These are phyloP conservation scores for Acanthamoeba castellanii DNA, from an alignment of 208 protist genomes.

Conservation along the genomic window DNA sequence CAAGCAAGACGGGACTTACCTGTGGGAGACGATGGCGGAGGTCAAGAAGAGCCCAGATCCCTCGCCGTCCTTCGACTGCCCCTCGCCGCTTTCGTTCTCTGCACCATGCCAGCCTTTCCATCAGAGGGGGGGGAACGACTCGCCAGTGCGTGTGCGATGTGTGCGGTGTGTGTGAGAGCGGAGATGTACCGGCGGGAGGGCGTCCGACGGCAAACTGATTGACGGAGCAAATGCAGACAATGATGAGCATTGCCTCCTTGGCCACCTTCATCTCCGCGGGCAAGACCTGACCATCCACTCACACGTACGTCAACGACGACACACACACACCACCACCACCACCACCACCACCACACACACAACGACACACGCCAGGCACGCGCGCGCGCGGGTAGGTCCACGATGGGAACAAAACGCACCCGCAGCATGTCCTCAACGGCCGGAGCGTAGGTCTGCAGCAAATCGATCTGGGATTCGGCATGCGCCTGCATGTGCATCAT, in stretches of 20 bases:
- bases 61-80: neutral
- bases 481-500: conserved; percentile 10
- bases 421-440: conserved; percentile 9
- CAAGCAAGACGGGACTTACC: neutral
- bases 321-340: too few relatives aligned
- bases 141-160: neutral
- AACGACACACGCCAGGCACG: too few relatives aligned
- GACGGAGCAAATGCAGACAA: conserved; percentile 52
- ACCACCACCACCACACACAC: too few relatives aligned
- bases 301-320: too few relatives aligned
- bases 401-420: too few relatives aligned
- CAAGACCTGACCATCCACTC: conserved; percentile 12
- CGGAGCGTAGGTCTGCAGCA: conserved; percentile 22
- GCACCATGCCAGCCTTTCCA: neutral
- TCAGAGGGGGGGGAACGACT: neutral
- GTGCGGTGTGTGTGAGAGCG: neutral
- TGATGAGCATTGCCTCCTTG: conserved; percentile 31
- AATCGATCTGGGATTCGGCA: neutral
- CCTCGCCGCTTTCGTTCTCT: neutral
- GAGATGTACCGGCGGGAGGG: neutral
- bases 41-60: conserved; percentile 17
- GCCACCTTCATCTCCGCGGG: neutral
- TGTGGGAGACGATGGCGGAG: conserved; percentile 42
- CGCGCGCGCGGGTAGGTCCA: too few relatives aligned
- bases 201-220: neutral